Percentiles rank a stretch among this genome's conserved stretches.
Evolutionary conservation across 1,139 yeast genomes (phyloP).

Genomic region (Sugiyamaella castrensis): DNA sequence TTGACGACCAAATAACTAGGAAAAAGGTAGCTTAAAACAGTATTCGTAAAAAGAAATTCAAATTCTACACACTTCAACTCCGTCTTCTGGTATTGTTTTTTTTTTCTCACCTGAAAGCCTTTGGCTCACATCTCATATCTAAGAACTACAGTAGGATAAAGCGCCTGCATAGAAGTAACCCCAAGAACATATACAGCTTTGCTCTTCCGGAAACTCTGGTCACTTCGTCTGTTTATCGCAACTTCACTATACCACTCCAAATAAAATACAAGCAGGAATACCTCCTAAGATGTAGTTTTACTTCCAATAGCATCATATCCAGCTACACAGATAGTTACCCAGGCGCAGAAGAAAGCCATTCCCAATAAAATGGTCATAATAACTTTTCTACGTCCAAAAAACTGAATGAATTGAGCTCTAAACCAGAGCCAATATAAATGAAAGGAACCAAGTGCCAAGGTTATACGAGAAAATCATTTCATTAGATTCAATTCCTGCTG

Average conservation of each 20-base stretch:
- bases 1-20: slow-evolving; percentile 27
- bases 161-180: slow-evolving; percentile 25
- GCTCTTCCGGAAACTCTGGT: too few relatives aligned
- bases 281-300: slow-evolving; percentile 20
- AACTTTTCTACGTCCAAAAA: slow-evolving; percentile 20
- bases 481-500: slow-evolving; percentile 22
- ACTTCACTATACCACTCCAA: slow-evolving; percentile 18
- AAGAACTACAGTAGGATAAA: slow-evolving; percentile 39
- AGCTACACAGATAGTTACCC: slow-evolving; percentile 22
- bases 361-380: slow-evolving; percentile 16
- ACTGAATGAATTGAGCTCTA: slow-evolving; percentile 24
- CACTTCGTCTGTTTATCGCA: too few relatives aligned
- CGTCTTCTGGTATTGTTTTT: slow-evolving; percentile 16
- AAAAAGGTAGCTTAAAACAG: slow-evolving; percentile 37
- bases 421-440: slow-evolving; percentile 16
- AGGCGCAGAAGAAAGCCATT: slow-evolving; percentile 22
- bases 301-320: slow-evolving; percentile 22
- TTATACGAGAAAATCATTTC: slow-evolving; percentile 17
- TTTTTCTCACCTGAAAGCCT: slow-evolving; percentile 23
- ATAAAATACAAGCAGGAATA: slow-evolving; percentile 25
- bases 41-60: slow-evolving; percentile 41
- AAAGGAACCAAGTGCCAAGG: slow-evolving; percentile 18
- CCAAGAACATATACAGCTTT: slow-evolving; percentile 18
- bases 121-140: slow-evolving; percentile 41
- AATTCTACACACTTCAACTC: slow-evolving; percentile 35